Evolutionary conservation across 805 yeast species (phyloP).

Genomic region (Metschnikowia shivogae): DNA sequence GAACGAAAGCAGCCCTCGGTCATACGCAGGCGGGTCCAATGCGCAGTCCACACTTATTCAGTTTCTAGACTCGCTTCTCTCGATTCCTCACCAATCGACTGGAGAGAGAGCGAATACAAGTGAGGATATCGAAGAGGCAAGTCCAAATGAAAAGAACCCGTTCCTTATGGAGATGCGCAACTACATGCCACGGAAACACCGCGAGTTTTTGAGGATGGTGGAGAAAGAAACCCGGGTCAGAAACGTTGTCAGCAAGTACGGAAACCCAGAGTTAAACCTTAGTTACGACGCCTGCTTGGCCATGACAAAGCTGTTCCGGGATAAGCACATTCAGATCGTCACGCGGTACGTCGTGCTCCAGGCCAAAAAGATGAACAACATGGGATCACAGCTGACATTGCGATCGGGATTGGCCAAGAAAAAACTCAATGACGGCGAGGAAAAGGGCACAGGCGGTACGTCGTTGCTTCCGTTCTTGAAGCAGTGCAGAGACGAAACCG

Average conservation of each 20-base stretch:
- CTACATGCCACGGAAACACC: constrained; percentile 88
- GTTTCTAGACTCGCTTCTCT: constrained; percentile 71
- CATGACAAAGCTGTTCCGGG: constrained; percentile 82
- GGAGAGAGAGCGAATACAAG: constrained; percentile 46
- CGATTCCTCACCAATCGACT: constrained; percentile 74
- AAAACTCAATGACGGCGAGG: constrained; percentile 45
- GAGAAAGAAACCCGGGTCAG: constrained; percentile 56
- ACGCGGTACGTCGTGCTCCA: constrained; percentile 82
- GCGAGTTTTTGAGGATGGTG: constrained; percentile 64
- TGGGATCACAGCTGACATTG: constrained; percentile 56
- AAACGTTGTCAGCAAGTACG: constrained; percentile 52
- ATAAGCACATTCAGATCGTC: constrained; percentile 89
- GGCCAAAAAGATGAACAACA: constrained; percentile 52
- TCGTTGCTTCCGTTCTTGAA: constrained; percentile 85
- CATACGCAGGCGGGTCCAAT: constrained; percentile 85
- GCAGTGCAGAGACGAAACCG: constrained; percentile 95
- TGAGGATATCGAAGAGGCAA: constrained; percentile 5
- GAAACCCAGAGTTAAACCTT: constrained; percentile 54
- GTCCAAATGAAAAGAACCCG: constrained; percentile 25
- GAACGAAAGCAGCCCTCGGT: constrained; percentile 48
- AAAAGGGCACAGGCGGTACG: constrained; percentile 92
- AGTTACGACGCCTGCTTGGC: constrained; percentile 88
- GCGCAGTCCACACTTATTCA: constrained; percentile 92
- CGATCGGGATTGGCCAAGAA: constrained; percentile 64
- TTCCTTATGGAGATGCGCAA: constrained; percentile 80